Percentiles rank a stretch among this genome's conserved stretches.
These are phyloP conservation scores for Jaapia argillacea DNA, from an alignment of 768 basidiomycete genomes.

Conservation along the genomic window DNA sequence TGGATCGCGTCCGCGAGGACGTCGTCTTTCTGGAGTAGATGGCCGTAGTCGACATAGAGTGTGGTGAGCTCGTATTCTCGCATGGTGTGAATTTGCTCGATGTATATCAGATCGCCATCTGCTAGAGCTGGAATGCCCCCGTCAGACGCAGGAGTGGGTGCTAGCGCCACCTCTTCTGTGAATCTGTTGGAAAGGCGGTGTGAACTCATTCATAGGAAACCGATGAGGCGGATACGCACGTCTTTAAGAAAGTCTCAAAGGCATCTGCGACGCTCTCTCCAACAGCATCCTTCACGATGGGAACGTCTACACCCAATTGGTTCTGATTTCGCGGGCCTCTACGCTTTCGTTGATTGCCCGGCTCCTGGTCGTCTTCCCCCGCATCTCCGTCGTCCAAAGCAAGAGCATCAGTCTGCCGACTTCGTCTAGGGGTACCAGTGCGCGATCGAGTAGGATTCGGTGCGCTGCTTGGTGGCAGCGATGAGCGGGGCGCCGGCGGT, in stretches of 20 bases:
- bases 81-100: constrained; percentile 94
- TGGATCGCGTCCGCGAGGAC: constrained; percentile 90
- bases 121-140: constrained; percentile 42
- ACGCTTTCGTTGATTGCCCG: constrained; percentile 27
- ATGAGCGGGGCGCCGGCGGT: constrained; percentile 41
- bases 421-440: constrained; percentile 20
- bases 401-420: constrained; percentile 20
- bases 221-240: constrained; percentile 38
- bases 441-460: constrained; percentile 27
- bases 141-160: constrained; percentile 75
- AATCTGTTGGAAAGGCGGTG: constrained; percentile 41
- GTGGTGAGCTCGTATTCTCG: constrained; percentile 91
- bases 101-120: constrained; percentile 67
- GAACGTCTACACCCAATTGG: constrained; percentile 57
- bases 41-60: constrained; percentile 91
- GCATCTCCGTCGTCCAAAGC: constrained; percentile 37
- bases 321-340: constrained; percentile 28
- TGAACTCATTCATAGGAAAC: constrained; percentile 3
- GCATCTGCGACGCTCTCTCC: constrained; percentile 91
- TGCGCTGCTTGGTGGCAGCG: constrained; percentile 42
- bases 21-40: constrained; percentile 84
- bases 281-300: constrained; percentile 86
- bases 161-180: constrained; percentile 70
- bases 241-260: constrained; percentile 86
- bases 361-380: constrained; percentile 25